Percentiles rank a stretch among this genome's conserved stretches.
These are phyloP conservation scores for Solanum verrucosum DNA, from an alignment of 257 asterid species.

Conservation along the genomic window DNA sequence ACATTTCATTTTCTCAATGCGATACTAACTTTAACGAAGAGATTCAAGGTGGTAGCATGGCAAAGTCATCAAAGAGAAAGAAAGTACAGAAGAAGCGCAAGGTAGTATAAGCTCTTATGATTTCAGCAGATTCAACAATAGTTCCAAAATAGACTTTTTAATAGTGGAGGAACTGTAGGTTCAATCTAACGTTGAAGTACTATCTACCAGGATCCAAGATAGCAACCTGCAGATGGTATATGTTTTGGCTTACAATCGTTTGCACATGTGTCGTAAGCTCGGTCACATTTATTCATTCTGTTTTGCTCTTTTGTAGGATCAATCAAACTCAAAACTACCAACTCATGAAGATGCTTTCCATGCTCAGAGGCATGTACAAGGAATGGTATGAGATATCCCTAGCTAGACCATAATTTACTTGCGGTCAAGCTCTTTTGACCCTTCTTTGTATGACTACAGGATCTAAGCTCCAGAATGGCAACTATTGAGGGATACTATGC, in stretches of 20 bases:
- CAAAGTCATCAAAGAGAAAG: slow-evolving; percentile 13
- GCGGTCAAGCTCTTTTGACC: not conserved
- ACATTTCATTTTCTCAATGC: slow-evolving; percentile 12
- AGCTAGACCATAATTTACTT: not conserved
- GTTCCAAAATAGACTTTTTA: not conserved
- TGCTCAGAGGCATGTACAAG: slow-evolving; percentile 23
- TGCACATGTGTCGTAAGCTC: not conserved
- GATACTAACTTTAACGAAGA: not conserved
- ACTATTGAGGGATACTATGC: slow-evolving; percentile 11
- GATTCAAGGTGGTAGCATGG: slow-evolving; percentile 4
- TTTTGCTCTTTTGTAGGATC: slow-evolving; percentile 13
- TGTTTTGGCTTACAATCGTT: slow-evolving; percentile 5
- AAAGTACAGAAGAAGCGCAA: slow-evolving; percentile 20
- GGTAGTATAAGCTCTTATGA: slow-evolving; percentile 10
- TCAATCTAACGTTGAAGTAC: slow-evolving; percentile 14
- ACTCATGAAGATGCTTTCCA: slow-evolving; percentile 10
- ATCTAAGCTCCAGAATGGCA: slow-evolving; percentile 10
- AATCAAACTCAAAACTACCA: slow-evolving; percentile 12
- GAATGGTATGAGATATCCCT: slow-evolving; percentile 14
- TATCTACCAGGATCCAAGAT: slow-evolving; percentile 15
- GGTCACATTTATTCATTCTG: not conserved
- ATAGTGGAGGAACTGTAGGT: slow-evolving; percentile 8
- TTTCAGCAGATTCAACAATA: not conserved
- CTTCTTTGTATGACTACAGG: slow-evolving; percentile 11
- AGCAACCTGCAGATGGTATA: slow-evolving; percentile 20